Evolutionary conservation across 2,329 filamentous ascomycete species (phyloP).

Genomic region (Laburnicola sp.): DNA sequence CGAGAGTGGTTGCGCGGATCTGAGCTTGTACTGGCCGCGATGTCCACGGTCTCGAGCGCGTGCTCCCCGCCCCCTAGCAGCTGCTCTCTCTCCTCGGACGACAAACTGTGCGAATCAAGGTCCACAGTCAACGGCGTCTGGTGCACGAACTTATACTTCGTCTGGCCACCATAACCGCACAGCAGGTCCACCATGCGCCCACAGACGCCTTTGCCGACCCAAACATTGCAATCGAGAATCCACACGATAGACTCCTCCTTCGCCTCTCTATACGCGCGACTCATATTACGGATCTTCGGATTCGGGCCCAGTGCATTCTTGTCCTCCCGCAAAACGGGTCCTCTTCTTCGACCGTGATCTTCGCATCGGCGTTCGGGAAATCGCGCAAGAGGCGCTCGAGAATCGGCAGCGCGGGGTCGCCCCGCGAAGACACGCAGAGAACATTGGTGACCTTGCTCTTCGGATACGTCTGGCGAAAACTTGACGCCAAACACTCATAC

Average conservation of each 20-base stretch:
- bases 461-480: constrained; percentile 82
- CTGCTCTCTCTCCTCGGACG: constrained; percentile 35
- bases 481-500: constrained; percentile 88
- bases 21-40: constrained; percentile 34
- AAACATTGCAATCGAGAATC: constrained; percentile 96
- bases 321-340: constrained; percentile 68
- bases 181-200: constrained; percentile 89
- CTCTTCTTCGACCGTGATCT: constrained; percentile 78
- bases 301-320: constrained; percentile 76
- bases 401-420: constrained; percentile 76
- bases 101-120: constrained; percentile 42
- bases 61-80: constrained; percentile 34
- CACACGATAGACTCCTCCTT: constrained; percentile 78
- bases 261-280: constrained; percentile 85
- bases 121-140: constrained; percentile 91
- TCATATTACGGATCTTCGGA: constrained; percentile 98
- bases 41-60: constrained; percentile 22
- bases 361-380: constrained; percentile 71
- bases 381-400: constrained; percentile 72
- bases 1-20: constrained; percentile 29
- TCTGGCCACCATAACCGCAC: constrained; percentile 64
- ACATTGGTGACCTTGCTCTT: constrained; percentile 73
- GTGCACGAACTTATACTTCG: constrained; percentile 84
- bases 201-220: constrained; percentile 77
- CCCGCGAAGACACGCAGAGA: constrained; percentile 75